These are phyloP conservation scores for Tolypocladium pustulatum DNA, from an alignment of 2,329 filamentous ascomycete genomes.

Conservation along the genomic window DNA sequence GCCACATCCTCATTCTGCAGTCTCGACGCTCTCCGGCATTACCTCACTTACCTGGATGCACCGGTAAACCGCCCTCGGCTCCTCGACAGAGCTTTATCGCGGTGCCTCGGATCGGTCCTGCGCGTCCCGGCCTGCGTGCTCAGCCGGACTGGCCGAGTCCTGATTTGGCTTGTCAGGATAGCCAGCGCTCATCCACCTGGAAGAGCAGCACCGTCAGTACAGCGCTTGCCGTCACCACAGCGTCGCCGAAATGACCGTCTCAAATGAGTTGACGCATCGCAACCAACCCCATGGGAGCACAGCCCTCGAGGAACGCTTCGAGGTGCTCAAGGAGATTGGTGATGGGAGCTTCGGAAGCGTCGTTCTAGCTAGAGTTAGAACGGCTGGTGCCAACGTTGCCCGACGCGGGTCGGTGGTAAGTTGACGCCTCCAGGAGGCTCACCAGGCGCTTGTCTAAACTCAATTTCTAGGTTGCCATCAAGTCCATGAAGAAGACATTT, in stretches of 20 bases:
- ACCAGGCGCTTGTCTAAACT: constrained; percentile 4
- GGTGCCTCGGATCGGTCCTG: constrained; percentile 14
- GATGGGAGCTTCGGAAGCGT: constrained; percentile 99
- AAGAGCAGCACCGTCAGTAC: background rate
- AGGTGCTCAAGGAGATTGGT: constrained; percentile 94
- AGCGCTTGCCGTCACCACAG: background rate
- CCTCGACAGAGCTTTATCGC: constrained; percentile 23
- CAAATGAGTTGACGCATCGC: constrained; percentile 62
- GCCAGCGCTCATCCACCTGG: background rate
- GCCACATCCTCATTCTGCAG: background rate
- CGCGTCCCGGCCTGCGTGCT: constrained; percentile 8
- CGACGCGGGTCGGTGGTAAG: constrained; percentile 86
- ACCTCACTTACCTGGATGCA: constrained; percentile 21
- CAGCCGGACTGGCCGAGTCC: background rate
- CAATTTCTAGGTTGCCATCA: constrained; percentile 76
- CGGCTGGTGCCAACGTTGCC: constrained; percentile 79
- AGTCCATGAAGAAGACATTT: constrained; percentile 99
- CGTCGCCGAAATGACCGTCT: constrained; percentile 12
- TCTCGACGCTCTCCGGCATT: constrained; percentile 2
- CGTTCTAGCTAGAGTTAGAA: constrained; percentile 80
- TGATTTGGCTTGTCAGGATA: background rate
- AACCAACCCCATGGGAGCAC: constrained; percentile 49
- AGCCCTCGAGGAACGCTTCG: constrained; percentile 85
- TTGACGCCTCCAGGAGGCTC: constrained; percentile 10
- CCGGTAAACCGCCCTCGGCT: constrained; percentile 21